Evolutionary conservation across 345 rosid genomes (phyloP).

Genomic region (Dipteronia sinensis): DNA sequence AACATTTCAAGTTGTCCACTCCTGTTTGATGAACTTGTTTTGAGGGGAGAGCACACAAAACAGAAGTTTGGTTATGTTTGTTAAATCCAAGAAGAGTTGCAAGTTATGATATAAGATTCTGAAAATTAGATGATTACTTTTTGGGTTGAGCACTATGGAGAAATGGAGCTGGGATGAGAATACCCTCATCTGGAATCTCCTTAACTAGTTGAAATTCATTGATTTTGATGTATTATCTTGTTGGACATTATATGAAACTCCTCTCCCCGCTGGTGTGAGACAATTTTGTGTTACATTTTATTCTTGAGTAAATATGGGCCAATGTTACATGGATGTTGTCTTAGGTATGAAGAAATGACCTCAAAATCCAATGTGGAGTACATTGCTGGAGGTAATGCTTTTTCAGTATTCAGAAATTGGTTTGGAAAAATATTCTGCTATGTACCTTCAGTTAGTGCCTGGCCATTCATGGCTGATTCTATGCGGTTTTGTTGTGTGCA

Average conservation of each 20-base stretch:
- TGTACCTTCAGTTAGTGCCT: conserved; percentile 1
- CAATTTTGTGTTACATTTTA: background rate
- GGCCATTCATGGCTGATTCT: background rate
- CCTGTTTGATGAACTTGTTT: background rate
- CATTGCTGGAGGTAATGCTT: conserved; percentile 67
- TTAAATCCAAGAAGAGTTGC: background rate
- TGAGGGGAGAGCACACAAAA: background rate
- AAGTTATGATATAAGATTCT: background rate
- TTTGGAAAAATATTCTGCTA: background rate
- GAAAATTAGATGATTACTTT: background rate
- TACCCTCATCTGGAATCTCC: background rate
- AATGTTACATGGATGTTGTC: conserved; percentile 4
- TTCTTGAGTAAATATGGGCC: background rate
- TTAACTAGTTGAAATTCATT: background rate
- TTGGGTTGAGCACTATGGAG: conserved; percentile 1
- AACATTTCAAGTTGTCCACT: background rate
- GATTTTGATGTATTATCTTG: background rate
- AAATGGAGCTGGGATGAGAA: conserved; percentile 5
- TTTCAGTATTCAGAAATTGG: background rate
- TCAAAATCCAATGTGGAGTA: conserved; percentile 49
- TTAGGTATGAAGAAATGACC: conserved; percentile 65
- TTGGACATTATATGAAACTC: background rate
- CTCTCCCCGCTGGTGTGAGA: background rate
- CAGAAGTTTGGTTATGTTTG: background rate
- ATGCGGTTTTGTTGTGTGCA: conserved; percentile 12